Evolutionary conservation across 345 rosid species (phyloP).

Genomic region (Citrus maxima): DNA sequence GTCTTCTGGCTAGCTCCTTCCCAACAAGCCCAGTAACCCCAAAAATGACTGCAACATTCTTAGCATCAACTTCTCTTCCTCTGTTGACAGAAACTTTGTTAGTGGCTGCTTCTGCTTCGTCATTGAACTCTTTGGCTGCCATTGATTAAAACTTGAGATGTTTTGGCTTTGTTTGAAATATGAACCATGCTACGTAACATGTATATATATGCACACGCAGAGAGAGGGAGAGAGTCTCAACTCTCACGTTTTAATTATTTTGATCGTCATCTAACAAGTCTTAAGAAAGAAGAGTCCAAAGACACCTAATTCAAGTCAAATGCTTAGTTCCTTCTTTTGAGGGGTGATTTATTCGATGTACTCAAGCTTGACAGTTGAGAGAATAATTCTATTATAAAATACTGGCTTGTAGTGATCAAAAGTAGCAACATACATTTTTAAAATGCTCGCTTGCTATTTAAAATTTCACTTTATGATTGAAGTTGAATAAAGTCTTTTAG

Average conservation of each 20-base stretch:
- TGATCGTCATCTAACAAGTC: neutral
- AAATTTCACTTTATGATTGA: neutral
- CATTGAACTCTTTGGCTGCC: constrained; percentile 31
- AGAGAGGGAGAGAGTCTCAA: neutral
- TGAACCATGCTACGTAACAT: neutral
- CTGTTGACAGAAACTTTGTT: constrained; percentile 44
- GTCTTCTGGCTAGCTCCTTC: constrained; percentile 54
- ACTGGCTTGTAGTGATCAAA: neutral
- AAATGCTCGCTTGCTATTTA: neutral
- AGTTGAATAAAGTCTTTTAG: neutral
- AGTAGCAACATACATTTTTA: constrained; percentile 9
- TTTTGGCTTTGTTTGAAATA: neutral
- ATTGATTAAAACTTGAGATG: constrained; percentile 16
- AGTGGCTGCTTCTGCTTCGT: constrained; percentile 13
- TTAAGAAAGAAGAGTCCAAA: neutral
- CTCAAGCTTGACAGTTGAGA: neutral
- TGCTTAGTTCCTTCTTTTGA: neutral
- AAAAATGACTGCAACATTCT: constrained; percentile 64
- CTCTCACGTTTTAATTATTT: neutral
- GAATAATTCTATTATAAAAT: constrained; percentile 8
- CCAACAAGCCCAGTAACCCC: constrained; percentile 93
- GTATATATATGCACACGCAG: neutral
- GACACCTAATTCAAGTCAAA: neutral
- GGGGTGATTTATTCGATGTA: neutral
- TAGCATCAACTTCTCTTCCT: constrained; percentile 15